Base-by-base conservation (phyloP, 306 rosid species). In the Gillenia trifoliata region DNA sequence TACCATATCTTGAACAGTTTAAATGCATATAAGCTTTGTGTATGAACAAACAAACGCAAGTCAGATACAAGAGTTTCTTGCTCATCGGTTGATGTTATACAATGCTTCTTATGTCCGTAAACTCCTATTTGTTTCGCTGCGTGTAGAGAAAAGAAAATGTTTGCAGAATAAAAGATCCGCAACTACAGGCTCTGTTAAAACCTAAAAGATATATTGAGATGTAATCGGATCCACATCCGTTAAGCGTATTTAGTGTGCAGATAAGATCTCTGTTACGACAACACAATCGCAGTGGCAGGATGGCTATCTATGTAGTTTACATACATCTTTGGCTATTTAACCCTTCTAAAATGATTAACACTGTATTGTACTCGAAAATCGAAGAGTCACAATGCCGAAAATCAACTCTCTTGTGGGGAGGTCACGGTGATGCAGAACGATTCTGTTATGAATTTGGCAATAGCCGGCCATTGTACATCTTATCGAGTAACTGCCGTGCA, bases 381-480 rank as follows among this genome's bases (percentile, higher is more conserved):
- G 30, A 67, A 56, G 0, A 9, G 63, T 29, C 38, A 45, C 30
- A 49, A 38, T 33, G 29, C 38, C 40, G n/a, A 56, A 77, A 47
- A 60, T 12, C 26, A 47, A 33, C 49, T 31, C 68, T 70, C 17
- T 28, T 8, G 64, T 63, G 34, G 26, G 55, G 66, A 33, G 45
- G 40, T 3, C 60, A 30, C 19, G 1, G 12, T 23, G 79, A 25
- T 38, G 30, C 62, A 16, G 72, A 73, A 63, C 29, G 70, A 28
- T 23, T 59, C 43, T 82, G 75, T 77, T 77, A 91, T 64, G 97
- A 88, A 64, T 86, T 86, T 41, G 98, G 98, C 59, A 91, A 55
- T 10, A 94, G 76, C 65, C 93, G 85, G 60, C 98, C 94, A 20
- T 93, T 93, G 75, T 89, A 89, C 98, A 93, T 93, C 89, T 88